Evolutionary conservation across 768 basidiomycete species (phyloP), one percentile per base, ranked within the genome.

Genomic region (Pleurotus cornucopiae): DNA sequence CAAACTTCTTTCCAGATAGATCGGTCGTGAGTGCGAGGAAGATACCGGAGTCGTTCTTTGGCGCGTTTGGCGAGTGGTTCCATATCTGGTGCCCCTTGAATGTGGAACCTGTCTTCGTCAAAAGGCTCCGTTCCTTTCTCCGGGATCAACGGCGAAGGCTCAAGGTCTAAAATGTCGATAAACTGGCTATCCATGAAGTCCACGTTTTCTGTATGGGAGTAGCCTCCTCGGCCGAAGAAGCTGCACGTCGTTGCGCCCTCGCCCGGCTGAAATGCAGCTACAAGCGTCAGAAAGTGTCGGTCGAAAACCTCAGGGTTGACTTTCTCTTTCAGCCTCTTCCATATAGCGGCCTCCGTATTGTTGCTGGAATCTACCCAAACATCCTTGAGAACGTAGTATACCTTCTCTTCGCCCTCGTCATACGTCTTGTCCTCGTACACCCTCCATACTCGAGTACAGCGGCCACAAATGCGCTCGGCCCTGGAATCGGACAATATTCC

Each of bases 381-480:
- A 13, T 23, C 46, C 45, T 56, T 26, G 6, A 47, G 46, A 4
- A 23, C 46, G 12, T 47, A 47, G 3, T 14, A 20, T 7, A 3
- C 21, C 5, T 47, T 14, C 21, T 16, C 18, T 25, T 51, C 47
- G 2, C 16, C 38, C 9, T 38, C 46, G 11, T 6, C 7, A 6
- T 55, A 20, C 39, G 39, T 55, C 26, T 56, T 40, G 9, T 34
- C 30, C 5, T 14, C 7, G 3, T 55, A 20, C 39, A 49, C 60
- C 26, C 49, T 40, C 57, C 58, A 61, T 16, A 59, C 58, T 4
- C 60, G 54, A 6, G 60, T 59, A 21, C 48, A 54, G 4, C 58
- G 54, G 12, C 47, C 43, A 3, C 20, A 25, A n/a, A 59, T 52
- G n/a, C 14, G 6, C n/a, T 52, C 48, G 3, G 54, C 48, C n/a